Conservation (phyloP, 331 rosid species). For the Prunus yedoensis region DNA sequence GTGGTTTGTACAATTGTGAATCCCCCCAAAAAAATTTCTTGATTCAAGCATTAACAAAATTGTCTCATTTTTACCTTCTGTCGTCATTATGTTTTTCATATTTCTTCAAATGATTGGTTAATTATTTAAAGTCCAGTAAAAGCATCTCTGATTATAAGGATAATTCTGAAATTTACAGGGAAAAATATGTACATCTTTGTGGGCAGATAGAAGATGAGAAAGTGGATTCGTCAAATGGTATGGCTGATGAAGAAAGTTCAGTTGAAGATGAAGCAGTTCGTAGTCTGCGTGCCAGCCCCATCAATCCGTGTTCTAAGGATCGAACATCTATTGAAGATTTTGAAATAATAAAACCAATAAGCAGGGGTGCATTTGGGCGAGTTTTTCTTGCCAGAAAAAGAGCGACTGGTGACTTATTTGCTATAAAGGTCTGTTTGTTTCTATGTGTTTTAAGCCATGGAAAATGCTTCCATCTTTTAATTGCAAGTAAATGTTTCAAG, state of each 20-base stretch:
- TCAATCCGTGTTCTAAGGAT: slow-evolving; percentile 70
- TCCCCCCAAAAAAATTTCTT: neutral
- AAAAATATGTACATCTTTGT: slow-evolving; percentile 73
- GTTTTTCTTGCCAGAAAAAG: slow-evolving; percentile 94
- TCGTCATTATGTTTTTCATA: neutral
- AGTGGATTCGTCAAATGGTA: slow-evolving; percentile 59
- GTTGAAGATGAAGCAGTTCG: slow-evolving; percentile 78
- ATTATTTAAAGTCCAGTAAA: slow-evolving; percentile 16
- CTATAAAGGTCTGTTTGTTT: slow-evolving; percentile 67
- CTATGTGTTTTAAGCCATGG: neutral
- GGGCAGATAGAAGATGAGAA: slow-evolving; percentile 90
- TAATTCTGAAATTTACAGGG: slow-evolving; percentile 59
- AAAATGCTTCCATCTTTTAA: neutral
- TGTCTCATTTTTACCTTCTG: slow-evolving; percentile 5
- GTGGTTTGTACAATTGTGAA: slow-evolving; percentile 16
- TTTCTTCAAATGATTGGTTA: slow-evolving; percentile 10
- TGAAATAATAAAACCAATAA: slow-evolving; percentile 90
- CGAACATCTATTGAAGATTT: slow-evolving; percentile 96
- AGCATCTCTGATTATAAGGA: neutral
- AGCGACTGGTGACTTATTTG: slow-evolving; percentile 97
- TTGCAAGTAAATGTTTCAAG: slow-evolving; percentile 19
- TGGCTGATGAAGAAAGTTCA: slow-evolving; percentile 88
- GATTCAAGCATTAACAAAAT: slow-evolving; percentile 10
- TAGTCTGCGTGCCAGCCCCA: slow-evolving; percentile 89
- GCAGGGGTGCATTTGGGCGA: slow-evolving; percentile 97